These are phyloP conservation scores for Xylariaceae sp. DNA, from an alignment of 2,329 filamentous ascomycete species.

Conservation along the genomic window DNA sequence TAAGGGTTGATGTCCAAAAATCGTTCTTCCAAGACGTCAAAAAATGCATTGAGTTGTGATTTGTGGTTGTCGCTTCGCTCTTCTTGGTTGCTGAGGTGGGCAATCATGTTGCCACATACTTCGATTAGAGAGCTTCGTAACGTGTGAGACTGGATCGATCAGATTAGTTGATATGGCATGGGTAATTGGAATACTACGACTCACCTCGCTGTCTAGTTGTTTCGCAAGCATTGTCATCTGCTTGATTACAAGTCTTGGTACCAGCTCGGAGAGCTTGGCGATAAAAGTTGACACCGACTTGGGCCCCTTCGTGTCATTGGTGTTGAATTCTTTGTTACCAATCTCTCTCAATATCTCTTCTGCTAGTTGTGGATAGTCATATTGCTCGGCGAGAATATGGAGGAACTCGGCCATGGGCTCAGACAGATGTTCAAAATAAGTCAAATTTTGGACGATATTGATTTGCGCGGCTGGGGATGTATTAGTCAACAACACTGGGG, in stretches of 20 bases:
- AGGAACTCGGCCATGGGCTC: conserved; percentile 99
- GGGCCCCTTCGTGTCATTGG: conserved; percentile 89
- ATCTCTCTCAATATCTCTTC: conserved; percentile 93
- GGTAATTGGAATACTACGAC: neutral
- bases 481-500: conserved; percentile 8
- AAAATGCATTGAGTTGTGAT: conserved; percentile 93
- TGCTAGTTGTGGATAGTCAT: conserved; percentile 92
- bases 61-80: conserved; percentile 91
- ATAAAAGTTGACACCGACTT: conserved; percentile 96
- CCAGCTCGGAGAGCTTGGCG: conserved; percentile 86
- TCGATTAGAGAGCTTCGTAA: conserved; percentile 92
- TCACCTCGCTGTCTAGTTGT: conserved; percentile 87
- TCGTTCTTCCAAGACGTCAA: conserved; percentile 92
- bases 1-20: conserved; percentile 98
- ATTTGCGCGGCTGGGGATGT: conserved; percentile 77
- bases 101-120: conserved; percentile 93
- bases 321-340: conserved; percentile 97
- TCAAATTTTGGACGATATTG: conserved; percentile 94
- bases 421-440: conserved; percentile 97
- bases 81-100: conserved; percentile 84
- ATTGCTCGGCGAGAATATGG: conserved; percentile 93
- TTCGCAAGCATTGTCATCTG: conserved; percentile 96
- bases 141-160: conserved; percentile 70
- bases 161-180: conserved; percentile 11
- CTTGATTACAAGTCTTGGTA: conserved; percentile 89